A percentile compares a stretch with the other conserved stretches of the same genome.
phyloP scores from a whole-genome alignment of 306 rosid genomes.

The Ammopiptanthus mongolicus region DNA sequence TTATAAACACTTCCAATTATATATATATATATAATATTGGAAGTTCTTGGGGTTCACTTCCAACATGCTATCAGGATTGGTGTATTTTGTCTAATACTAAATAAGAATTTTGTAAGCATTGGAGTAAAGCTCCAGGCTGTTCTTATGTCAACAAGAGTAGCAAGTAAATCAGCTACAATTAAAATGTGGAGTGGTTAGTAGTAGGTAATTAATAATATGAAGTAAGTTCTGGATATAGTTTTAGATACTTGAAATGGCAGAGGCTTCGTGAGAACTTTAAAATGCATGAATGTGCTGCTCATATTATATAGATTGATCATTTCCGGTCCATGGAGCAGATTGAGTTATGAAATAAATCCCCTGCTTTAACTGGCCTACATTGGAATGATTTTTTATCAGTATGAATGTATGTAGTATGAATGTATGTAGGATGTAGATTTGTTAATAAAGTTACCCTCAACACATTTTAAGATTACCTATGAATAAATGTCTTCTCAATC shows the following conservation, averaged over 20 bases:
- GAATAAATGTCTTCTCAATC: not conserved
- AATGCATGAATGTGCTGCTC: not conserved
- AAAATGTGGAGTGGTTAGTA: too few relatives aligned
- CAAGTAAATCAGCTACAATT: too few relatives aligned
- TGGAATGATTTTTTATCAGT: not conserved
- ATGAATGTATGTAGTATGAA: too few relatives aligned
- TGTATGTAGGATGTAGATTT: not conserved
- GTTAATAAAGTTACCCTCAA: not conserved
- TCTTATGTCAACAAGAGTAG: too few relatives aligned
- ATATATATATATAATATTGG: not conserved
- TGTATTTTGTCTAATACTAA: too few relatives aligned
- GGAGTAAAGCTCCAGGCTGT: too few relatives aligned
- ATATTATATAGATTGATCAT: not conserved
- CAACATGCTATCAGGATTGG: too few relatives aligned
- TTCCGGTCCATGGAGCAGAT: not conserved
- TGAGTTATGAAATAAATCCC: not conserved
- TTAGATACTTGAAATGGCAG: not conserved
- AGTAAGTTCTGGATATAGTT: not conserved
- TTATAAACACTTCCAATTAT: not conserved
- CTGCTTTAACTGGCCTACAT: not conserved
- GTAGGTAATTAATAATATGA: not conserved
- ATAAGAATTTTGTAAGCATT: too few relatives aligned
- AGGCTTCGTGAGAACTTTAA: not conserved
- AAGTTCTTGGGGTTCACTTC: too few relatives aligned
- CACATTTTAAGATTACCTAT: not conserved